Base-by-base conservation (phyloP, 2,329 filamentous ascomycete species). In the Diaporthe caulivora region DNA sequence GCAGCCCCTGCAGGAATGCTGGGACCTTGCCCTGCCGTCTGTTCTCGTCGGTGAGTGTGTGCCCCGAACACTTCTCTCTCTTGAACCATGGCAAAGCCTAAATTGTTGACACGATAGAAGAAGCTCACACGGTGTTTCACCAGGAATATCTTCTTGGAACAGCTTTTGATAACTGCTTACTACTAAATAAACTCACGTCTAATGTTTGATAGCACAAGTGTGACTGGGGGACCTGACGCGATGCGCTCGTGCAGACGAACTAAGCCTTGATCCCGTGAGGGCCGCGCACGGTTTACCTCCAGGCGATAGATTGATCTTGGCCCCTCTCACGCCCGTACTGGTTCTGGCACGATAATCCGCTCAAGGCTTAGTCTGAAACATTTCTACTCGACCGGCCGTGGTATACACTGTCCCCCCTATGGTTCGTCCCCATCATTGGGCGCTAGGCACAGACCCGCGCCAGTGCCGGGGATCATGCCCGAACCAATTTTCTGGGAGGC, bases 101-200 rank as follows among this genome's bases (percentile, higher is more conserved):
- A 49, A 65, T n/a, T 31, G 11, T 49, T 34, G 29, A 31, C 26
- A 7, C 18, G 40, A 17, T 8, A 29, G 26, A 31, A 64, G 42
- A 64, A 49, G 58, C 58, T 34, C 58, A 10, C 29, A 21, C 29
- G 7, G 34, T 47, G 15, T 49, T 65, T 49, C 42, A 65, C 60
- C 58, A 34, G 44, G 8, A 18, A 34, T n/a, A 5, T 62, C 15
- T 18, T 18, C 24, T 21, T 31, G 3, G 21, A 17, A 9, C 58
- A 29, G 18, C 40, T 40, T 29, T 18, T n/a, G n/a, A n/a, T n/a
- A n/a, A n/a, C n/a, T n/a, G n/a, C n/a, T n/a, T n/a, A n/a, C n/a
- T n/a, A n/a, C n/a, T n/a, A n/a, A 42, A 26, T 60, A 60, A 18
- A 60, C 55, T 62, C 44, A 7, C 44, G 42, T 44, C 11, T 65